A percentile compares a stretch with the other conserved stretches of the same genome.
These are phyloP conservation scores for Neodidymelliopsis sp. DNA, from an alignment of 2,329 filamentous ascomycete species.

Conservation along the genomic window DNA sequence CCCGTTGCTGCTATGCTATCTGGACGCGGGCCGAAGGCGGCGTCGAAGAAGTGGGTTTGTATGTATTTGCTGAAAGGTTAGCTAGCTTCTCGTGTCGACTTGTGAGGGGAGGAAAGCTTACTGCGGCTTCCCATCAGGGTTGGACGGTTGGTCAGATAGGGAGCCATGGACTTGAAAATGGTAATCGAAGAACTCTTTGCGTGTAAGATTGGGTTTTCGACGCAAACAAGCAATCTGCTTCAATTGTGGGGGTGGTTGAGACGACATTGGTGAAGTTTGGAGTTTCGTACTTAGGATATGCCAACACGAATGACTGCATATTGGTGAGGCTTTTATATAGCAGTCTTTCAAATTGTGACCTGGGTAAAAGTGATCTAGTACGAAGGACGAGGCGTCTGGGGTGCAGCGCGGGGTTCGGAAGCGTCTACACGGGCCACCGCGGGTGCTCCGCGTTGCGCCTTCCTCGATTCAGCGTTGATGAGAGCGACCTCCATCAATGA, in stretches of 20 bases:
- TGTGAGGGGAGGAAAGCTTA: not conserved
- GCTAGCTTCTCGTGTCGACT: no score
- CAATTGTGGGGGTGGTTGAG: not conserved
- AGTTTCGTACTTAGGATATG: no score
- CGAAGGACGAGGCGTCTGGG: no score
- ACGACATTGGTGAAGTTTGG: no score
- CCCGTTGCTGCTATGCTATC: not conserved
- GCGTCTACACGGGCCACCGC: no score
- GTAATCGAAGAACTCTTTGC: constrained; percentile 12
- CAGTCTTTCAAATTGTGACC: no score
- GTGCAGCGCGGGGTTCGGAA: no score
- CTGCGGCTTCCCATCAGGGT: constrained; percentile 1
- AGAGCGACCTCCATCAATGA: not conserved
- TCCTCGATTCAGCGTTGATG: not conserved
- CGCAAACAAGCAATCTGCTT: constrained; percentile 7
- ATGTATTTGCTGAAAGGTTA: constrained; percentile 4
- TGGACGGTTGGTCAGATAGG: not conserved
- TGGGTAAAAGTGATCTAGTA: no score
- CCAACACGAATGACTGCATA: no score
- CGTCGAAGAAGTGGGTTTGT: constrained; percentile 10
- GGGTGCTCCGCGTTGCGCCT: not conserved
- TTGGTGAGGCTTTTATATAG: no score
- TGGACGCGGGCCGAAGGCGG: not conserved
- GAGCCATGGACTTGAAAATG: constrained; percentile 6
- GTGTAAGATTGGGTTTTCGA: constrained; percentile 1